These are phyloP conservation scores for Dendrocalamus sinicus DNA, from an alignment of 176 grass and related monocot species.

Conservation along the genomic window DNA sequence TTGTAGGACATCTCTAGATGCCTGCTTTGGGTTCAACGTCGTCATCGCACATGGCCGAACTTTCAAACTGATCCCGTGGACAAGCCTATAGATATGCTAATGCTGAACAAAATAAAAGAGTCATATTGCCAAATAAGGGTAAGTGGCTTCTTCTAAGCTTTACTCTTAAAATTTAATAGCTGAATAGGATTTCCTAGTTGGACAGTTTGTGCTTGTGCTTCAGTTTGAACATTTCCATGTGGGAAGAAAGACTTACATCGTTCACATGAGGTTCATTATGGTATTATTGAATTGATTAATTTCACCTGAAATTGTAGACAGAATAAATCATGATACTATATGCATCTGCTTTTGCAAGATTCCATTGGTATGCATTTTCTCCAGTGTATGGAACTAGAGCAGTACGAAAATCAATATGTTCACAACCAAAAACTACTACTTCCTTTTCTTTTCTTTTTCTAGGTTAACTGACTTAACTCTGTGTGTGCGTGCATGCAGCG, in stretches of 20 bases:
- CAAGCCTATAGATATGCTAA: constrained; percentile 89
- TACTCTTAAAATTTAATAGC: not conserved
- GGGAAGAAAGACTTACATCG: not conserved
- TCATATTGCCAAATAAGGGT: constrained; percentile 90
- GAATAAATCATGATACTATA: constrained; percentile 10
- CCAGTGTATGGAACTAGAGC: not conserved
- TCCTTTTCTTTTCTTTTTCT: not conserved
- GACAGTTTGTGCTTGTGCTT: constrained; percentile 20
- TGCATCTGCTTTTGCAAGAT: not conserved
- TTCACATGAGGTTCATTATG: not conserved
- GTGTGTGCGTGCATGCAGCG: too few relatives aligned
- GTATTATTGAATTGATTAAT: not conserved
- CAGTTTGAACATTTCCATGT: not conserved
- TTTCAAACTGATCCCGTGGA: constrained; percentile 78
- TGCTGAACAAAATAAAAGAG: constrained; percentile 95
- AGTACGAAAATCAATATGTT: not conserved
- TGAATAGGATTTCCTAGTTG: constrained; percentile 11
- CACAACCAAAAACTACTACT: not conserved
- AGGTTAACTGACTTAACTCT: not conserved
- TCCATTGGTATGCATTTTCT: not conserved
- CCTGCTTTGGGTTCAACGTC: constrained; percentile 85
- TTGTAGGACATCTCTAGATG: constrained; percentile 95
- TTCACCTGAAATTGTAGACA: constrained; percentile 20
- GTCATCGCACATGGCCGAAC: constrained; percentile 77
- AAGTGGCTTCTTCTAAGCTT: constrained; percentile 46